Percentiles rank a stretch among this genome's conserved stretches.
Evolutionary conservation across 2,329 filamentous ascomycete genomes (phyloP).

Genomic region (Fusarium oxysporum): DNA sequence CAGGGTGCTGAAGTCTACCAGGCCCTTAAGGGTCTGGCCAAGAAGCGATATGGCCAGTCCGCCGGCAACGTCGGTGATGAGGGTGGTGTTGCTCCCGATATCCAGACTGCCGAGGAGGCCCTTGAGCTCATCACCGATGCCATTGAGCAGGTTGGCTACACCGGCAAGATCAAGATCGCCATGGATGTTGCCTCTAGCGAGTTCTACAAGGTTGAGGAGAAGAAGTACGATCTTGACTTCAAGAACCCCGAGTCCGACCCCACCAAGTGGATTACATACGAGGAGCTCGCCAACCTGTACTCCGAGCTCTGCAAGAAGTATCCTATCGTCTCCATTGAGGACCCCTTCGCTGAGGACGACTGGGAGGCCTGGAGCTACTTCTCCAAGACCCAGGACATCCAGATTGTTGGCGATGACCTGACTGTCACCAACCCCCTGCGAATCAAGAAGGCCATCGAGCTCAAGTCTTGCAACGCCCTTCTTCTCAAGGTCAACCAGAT

Average conservation of each 20-base stretch:
- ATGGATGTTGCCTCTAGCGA: conserved; percentile 99
- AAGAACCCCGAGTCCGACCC: conserved; percentile 99
- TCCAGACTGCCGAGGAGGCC: conserved; percentile 95
- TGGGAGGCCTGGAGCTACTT: conserved; percentile 99
- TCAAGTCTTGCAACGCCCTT: conserved; percentile 98
- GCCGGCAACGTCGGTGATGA: conserved; percentile 99
- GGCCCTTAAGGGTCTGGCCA: conserved; percentile 93
- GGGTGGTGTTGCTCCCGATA: conserved; percentile 99
- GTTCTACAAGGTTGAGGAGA: conserved; percentile 97
- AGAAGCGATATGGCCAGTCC: conserved; percentile 99
- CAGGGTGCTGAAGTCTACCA: conserved; percentile 99
- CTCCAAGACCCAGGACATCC: conserved; percentile 98
- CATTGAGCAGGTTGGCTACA: conserved; percentile 96
- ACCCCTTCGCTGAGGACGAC: conserved; percentile 99
- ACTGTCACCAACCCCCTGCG: conserved; percentile 98
- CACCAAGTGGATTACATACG: conserved; percentile 98
- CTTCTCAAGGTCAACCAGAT: conserved; percentile 99
- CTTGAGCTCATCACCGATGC: conserved; percentile 94
- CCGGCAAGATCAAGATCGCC: conserved; percentile 95
- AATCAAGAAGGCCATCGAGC: conserved; percentile 99
- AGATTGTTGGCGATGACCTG: conserved; percentile 98
- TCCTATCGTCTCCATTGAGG: conserved; percentile 98
- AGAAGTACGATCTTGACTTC: conserved; percentile 99
- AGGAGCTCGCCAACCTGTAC: conserved; percentile 95
- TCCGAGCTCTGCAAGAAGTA: conserved; percentile 90